phyloP scores from a whole-genome alignment of 495 filamentous ascomycete genomes.

The Penicillium angulare region DNA sequence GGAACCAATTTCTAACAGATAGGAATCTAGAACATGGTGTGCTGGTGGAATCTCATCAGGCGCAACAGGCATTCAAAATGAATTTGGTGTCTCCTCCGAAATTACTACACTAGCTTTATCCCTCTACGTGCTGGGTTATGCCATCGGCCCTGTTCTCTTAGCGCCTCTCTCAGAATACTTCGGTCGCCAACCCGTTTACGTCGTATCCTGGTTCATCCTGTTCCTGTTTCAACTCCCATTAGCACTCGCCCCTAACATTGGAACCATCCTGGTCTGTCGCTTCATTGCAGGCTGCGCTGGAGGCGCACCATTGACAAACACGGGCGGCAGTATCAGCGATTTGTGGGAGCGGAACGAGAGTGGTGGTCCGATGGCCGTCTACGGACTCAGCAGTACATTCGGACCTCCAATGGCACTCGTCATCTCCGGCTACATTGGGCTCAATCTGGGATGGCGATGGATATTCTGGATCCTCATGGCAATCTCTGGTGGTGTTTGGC shows the following conservation, averaged over 20 bases:
- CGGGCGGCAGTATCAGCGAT: constrained; percentile 39
- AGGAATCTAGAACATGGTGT: constrained; percentile 33
- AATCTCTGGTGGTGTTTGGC: constrained; percentile 43
- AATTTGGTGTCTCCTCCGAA: constrained; percentile 41
- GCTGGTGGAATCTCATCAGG: constrained; percentile 45
- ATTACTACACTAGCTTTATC: constrained; percentile 50
- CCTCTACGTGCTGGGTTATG: constrained; percentile 53
- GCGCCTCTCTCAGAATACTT: constrained; percentile 65
- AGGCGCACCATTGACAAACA: constrained; percentile 50
- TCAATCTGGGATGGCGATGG: constrained; percentile 34
- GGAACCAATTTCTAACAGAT: too few relatives aligned
- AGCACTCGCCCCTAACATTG: constrained; percentile 53
- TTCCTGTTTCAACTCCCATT: constrained; percentile 59
- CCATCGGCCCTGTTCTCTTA: constrained; percentile 55
- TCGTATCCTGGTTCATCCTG: constrained; percentile 58
- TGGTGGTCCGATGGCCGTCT: constrained; percentile 59
- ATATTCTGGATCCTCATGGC: constrained; percentile 50
- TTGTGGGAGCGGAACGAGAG: constrained; percentile 48
- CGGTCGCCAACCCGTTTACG: constrained; percentile 56
- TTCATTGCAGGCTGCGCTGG: constrained; percentile 56
- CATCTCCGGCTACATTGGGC: constrained; percentile 42
- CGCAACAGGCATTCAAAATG: constrained; percentile 32
- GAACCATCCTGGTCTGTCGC: constrained; percentile 54
- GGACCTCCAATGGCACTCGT: constrained; percentile 43
- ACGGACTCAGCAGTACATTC: constrained; percentile 44